Conservation (phyloP, 1,284 basidiomycete species). For the Leccinum solheimii region DNA sequence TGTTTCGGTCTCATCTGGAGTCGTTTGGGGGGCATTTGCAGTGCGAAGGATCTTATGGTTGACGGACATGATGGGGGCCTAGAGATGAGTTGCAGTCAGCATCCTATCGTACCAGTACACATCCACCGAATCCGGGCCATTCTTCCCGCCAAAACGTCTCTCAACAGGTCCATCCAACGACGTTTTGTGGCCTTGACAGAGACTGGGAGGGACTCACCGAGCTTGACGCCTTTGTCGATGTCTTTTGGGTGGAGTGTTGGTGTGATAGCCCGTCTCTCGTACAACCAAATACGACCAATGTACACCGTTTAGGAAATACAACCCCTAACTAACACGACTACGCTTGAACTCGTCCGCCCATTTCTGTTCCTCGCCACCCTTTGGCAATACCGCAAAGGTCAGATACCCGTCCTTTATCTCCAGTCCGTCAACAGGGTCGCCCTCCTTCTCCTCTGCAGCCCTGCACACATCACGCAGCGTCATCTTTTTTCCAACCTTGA, state of each 20-base stretch:
- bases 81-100: conserved; percentile 40
- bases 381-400: conserved; percentile 83
- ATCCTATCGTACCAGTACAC: conserved; percentile 39
- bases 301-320: conserved; percentile 16
- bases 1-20: conserved; percentile 92
- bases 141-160: conserved; percentile 15
- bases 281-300: conserved; percentile 36
- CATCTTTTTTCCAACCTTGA: conserved; percentile 91
- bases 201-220: conserved; percentile 44
- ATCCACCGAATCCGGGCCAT: conserved; percentile 50
- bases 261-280: conserved; percentile 9
- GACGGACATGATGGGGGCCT: conserved; percentile 62
- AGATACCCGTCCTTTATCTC: conserved; percentile 86
- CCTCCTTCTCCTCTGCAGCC: conserved; percentile 59
- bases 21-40: conserved; percentile 89
- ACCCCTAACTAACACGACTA: conserved; percentile 35
- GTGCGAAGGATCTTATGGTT: conserved; percentile 92
- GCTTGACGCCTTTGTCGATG: conserved; percentile 46
- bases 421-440: conserved; percentile 73
- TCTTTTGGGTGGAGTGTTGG: conserved; percentile 23
- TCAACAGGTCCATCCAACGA: conserved; percentile 12
- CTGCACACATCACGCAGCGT: conserved; percentile 76
- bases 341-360: conserved; percentile 93
- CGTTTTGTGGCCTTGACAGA: conserved; percentile 12
- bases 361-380: conserved; percentile 76